Evolutionary conservation across 192 early-diverging fungal species (phyloP).

Genomic region (Podila epigama): DNA sequence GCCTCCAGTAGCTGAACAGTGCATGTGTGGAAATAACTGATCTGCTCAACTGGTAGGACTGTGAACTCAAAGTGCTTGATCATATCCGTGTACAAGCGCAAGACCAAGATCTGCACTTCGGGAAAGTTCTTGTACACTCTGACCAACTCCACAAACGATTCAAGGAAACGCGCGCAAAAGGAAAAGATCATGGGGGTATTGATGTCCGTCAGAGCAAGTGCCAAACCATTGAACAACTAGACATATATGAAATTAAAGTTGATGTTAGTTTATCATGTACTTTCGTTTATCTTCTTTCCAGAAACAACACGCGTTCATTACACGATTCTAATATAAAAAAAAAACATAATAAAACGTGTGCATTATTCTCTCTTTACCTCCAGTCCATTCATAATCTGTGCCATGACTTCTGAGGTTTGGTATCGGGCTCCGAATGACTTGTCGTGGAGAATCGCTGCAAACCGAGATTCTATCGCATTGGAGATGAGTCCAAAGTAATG

Average conservation of each 20-base stretch:
- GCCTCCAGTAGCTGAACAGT: slow-evolving; percentile 61
- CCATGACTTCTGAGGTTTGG: slow-evolving; percentile 61
- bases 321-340: background rate
- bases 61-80: slow-evolving; percentile 58
- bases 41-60: slow-evolving; percentile 50
- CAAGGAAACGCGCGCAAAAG: slow-evolving; percentile 63
- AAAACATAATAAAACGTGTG: too few relatives aligned
- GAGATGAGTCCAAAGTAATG: slow-evolving; percentile 68
- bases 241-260: background rate
- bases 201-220: slow-evolving; percentile 66
- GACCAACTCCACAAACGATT: slow-evolving; percentile 69
- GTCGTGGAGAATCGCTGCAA: slow-evolving; percentile 60
- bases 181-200: slow-evolving; percentile 68
- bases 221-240: slow-evolving; percentile 81
- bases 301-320: background rate
- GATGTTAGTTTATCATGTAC: too few relatives aligned
- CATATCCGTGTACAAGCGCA: slow-evolving; percentile 65
- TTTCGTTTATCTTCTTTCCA: too few relatives aligned
- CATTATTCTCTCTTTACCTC: too few relatives aligned
- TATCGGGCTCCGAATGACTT: slow-evolving; percentile 65
- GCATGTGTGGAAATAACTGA: slow-evolving; percentile 55
- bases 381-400: slow-evolving; percentile 68
- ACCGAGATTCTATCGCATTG: slow-evolving; percentile 65
- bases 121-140: slow-evolving; percentile 67
- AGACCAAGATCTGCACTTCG: slow-evolving; percentile 71